Conservation (phyloP, 176 grass and related monocot genomes). For the Puya raimondii region DNA sequence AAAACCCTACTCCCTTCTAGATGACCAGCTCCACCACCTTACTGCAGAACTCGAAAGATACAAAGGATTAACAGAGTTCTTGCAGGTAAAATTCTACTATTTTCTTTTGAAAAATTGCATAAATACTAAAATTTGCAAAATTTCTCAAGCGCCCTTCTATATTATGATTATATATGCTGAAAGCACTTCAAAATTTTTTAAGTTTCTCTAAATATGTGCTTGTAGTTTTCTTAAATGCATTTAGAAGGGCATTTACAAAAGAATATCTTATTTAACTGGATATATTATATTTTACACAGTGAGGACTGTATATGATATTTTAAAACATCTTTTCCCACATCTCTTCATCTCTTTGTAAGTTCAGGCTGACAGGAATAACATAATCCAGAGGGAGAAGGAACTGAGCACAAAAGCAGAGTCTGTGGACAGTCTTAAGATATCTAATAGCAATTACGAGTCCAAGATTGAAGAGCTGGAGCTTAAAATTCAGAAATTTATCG, state of each 20-base stretch:
- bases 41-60: conserved; percentile 64
- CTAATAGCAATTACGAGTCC: conserved; percentile 51
- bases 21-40: conserved; percentile 66
- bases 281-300: too few species aligned
- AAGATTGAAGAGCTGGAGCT: conserved; percentile 73
- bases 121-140: background rate
- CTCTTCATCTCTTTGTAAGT: background rate
- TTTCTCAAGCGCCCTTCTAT: background rate
- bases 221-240: too few species aligned
- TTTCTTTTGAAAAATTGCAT: conserved; percentile 12
- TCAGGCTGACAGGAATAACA: conserved; percentile 62
- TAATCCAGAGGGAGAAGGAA: conserved; percentile 71
- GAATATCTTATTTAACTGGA: too few species aligned
- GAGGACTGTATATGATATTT: too few species aligned
- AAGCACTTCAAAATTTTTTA: background rate
- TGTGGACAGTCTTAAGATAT: conserved; percentile 44
- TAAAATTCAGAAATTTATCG: conserved; percentile 48
- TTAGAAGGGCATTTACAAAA: too few species aligned
- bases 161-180: conserved; percentile 6
- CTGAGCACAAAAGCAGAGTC: conserved; percentile 57
- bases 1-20: conserved; percentile 60
- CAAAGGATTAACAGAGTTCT: conserved; percentile 55
- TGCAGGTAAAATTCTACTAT: conserved; percentile 52
- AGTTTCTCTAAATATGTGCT: too few species aligned
- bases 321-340: background rate